Evolutionary conservation across 495 filamentous ascomycete genomes (phyloP), one percentile per base, ranked within the genome.

Genomic region (Aspergillus kassunensis): DNA sequence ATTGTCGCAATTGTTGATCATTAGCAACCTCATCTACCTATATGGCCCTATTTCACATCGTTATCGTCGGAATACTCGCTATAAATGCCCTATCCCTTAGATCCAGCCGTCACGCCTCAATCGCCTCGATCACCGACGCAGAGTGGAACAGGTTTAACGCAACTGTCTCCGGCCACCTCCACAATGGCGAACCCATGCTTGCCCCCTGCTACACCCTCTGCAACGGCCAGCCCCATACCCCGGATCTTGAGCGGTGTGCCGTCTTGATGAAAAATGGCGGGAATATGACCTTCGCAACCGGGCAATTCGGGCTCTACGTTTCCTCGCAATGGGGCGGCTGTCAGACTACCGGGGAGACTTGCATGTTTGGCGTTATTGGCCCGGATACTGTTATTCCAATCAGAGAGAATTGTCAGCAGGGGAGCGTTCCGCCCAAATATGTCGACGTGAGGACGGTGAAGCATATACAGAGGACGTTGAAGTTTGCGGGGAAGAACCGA

Each of bases 401-500:
- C 7, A 21, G 8, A 4, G 18, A 31, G n/a, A 24, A 8, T 2
- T 49, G 53, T 15, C 12, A 20, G 16, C 53, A 55, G 35, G 53
- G 53, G 18, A 49, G 44, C 19, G 53, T 55, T 6, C 37, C 53
- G 6, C 4, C 6, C 11, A 55, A 55, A 27, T 55, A 55, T 27
- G 36, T 55, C n/a, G 44, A 55, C 9, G 53, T 36, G 4, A 15
- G 30, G 9, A 25, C 13, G 8, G 45, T 55, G 6, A 39, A 50
- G 13, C 37, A 55, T 16, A 31, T 55, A 7, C 44, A 15, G 39
- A 41, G 47, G 54, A 37, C 11, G 15, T 16, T 51, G 27, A 37
- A n/a, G 2, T 62, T 62, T 48, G 59, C 59, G 13, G 48, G 25
- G 13, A 15, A 52, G 44, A 18, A 55, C 20, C 70, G 75, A 63